Percentiles rank a stretch among this genome's conserved stretches.
Conservation (phyloP, 1,284 basidiomycete genomes). For the Melanopsichium pennsylvanicum region DNA sequence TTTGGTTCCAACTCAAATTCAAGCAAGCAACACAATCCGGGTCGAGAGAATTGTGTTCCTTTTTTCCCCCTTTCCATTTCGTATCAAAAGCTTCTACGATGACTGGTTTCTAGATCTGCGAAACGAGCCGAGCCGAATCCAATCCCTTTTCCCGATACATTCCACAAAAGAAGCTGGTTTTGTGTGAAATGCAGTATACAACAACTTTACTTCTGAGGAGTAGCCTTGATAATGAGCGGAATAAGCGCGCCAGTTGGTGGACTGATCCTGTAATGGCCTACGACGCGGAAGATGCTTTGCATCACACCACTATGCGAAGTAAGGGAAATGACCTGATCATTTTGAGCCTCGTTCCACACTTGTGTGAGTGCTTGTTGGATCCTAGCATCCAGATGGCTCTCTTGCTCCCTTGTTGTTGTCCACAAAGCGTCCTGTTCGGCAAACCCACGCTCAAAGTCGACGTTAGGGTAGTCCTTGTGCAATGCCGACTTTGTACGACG, state of each 20-base stretch:
- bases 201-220: slow-evolving; percentile 24
- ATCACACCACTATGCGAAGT: slow-evolving; percentile 50
- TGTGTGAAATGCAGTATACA: too few species aligned
- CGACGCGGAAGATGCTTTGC: slow-evolving; percentile 38
- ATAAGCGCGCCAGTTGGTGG: slow-evolving; percentile 43
- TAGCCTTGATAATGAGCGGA: slow-evolving; percentile 50
- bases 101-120: too few species aligned
- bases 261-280: slow-evolving; percentile 30
- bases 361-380: slow-evolving; percentile 29
- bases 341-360: slow-evolving; percentile 27
- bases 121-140: too few species aligned
- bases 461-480: slow-evolving; percentile 25
- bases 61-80: too few species aligned
- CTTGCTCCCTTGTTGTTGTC: slow-evolving; percentile 25
- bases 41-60: too few species aligned
- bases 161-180: too few species aligned
- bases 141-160: too few species aligned
- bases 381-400: slow-evolving; percentile 18
- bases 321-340: slow-evolving; percentile 34
- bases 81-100: too few species aligned
- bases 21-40: too few species aligned
- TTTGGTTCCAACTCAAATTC: too few species aligned
- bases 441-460: slow-evolving; percentile 28
- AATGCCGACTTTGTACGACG: slow-evolving; percentile 27
- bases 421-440: slow-evolving; percentile 22